Base-by-base conservation (phyloP, 305 asterid genomes). In the Solanum chacoense region DNA sequence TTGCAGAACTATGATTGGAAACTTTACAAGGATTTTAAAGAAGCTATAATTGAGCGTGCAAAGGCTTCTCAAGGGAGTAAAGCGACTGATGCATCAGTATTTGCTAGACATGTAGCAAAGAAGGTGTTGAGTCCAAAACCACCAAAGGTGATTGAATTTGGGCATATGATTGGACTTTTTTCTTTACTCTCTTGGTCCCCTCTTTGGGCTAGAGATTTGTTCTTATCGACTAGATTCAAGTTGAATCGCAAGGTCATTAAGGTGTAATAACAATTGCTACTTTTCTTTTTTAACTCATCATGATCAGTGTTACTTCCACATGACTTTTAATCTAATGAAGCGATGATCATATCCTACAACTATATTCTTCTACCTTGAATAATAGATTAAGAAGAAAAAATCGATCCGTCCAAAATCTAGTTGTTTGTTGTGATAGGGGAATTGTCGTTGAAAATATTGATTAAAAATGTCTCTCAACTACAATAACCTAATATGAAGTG, bases 121-220 rank as follows among this genome's bases (percentile, higher is more conserved):
- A 80, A 91, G 50, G 95, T 95, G 5, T 67, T 93, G 93, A 91
- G 92, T 90, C 88, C 92, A 7, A 91, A 75, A 88, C 95, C 95
- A 20, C 95, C 98, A 0, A 94, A 93, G 34, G 91, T 88, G 38
- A 92, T 94, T 36, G 91, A 92, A 1, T 92, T 36, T 13, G 98
- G 97, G 87, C 97, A 94, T 85, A 91, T 93, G 95, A 91, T 90
- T 38, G 94, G 94, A n/a, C 75, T 94, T 89, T 92, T 93, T 91
- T 77, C 89, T 63, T 34, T 94, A 67, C 93, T 95, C 59, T 92
- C 94, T 1, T 88, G 91, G 89, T 94, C 94, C 42, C 96, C 97
- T 0, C 92, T 95, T 34, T 96, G 98, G 96, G 93, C 87, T 2
- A 92, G 96, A 36, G 98, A 93, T 91, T 34, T 90, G 2, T 93